These are phyloP conservation scores for Trichoderma guizhouense DNA, from an alignment of 2,329 filamentous ascomycete species.

Conservation along the genomic window DNA sequence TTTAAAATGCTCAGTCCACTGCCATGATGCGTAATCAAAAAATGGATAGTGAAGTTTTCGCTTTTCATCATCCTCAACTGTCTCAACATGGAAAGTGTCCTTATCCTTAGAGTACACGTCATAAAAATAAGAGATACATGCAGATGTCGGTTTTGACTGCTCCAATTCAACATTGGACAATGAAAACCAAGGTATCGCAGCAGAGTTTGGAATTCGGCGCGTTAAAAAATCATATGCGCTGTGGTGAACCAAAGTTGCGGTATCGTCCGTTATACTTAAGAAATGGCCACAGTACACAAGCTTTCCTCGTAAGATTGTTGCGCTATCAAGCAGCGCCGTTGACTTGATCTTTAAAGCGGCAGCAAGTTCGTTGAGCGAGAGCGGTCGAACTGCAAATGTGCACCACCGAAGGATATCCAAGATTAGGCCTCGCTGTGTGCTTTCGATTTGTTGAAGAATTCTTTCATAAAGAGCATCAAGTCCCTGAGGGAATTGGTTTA, in stretches of 20 bases:
- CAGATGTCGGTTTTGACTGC: background rate
- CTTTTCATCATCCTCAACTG: too few species aligned
- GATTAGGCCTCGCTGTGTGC: accelerated
- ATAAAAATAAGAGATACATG: background rate
- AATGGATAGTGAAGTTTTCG: background rate
- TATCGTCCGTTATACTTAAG: background rate
- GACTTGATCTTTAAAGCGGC: background rate
- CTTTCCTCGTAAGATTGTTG: background rate
- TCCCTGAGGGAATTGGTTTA: background rate
- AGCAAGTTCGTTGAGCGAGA: background rate
- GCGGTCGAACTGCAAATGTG: background rate
- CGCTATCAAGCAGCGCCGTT: background rate
- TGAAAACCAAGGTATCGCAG: background rate
- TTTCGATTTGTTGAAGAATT: background rate
- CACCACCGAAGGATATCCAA: background rate
- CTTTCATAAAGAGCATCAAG: background rate
- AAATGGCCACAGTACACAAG: background rate
- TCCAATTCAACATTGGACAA: background rate
- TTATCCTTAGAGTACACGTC: background rate
- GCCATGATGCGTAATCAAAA: background rate
- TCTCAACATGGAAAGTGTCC: background rate
- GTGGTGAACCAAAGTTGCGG: background rate
- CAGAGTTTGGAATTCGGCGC: accelerated
- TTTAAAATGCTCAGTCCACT: background rate
- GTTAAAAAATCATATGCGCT: background rate